Base-by-base conservation (phyloP, 2,329 filamentous ascomycete genomes). In the Claviceps africana region DNA sequence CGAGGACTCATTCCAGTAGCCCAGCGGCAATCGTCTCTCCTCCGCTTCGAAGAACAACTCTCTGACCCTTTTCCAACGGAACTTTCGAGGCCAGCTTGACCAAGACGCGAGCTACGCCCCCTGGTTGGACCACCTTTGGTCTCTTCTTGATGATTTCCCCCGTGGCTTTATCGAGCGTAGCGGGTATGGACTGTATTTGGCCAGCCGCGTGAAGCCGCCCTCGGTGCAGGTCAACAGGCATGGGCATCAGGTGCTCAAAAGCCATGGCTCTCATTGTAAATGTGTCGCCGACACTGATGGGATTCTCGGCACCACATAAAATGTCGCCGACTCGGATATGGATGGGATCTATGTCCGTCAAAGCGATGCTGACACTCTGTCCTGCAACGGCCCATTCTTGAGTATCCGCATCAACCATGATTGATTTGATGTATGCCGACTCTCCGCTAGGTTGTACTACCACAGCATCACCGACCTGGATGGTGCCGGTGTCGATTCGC, bases 381-480 rank as follows among this genome's bases (percentile, higher is more conserved):
- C 91, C 91, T 1, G 91, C 90, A 15, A 96, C 89, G 0, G 87
- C 88, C 88, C 89, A 98, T 54, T 95, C 89, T 13, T 77, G 79
- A 1, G 78, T 70, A 49, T 86, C 79, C 22, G 81, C 77, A 63
- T 91, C 85, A 10, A 89, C 77, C 64, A 93, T 83, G 47, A 98
- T 74, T 3, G 81, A 84, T 64, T 91, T 95, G 65, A 97, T 78
- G 49, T 81, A 82, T 1, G 88, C 90, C 39, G 79, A 83, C 64
- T 96, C 86, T 25, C 82, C 83, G 51, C 86, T 86, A 0, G 93
- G 93, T 65, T 94, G 85, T 2, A 88, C 79, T 5, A 90, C 64
- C 15, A 97, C 71, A 1, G 77, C 76, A 61, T 98, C 93, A 22
- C 91, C 93, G 17, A 85, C 73, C 66, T 98, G 94, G 2, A 96